Percentiles rank a stretch among this genome's conserved stretches.
Evolutionary conservation across 2,329 filamentous ascomycete genomes (phyloP).

Genomic region (Ophiostoma montium): DNA sequence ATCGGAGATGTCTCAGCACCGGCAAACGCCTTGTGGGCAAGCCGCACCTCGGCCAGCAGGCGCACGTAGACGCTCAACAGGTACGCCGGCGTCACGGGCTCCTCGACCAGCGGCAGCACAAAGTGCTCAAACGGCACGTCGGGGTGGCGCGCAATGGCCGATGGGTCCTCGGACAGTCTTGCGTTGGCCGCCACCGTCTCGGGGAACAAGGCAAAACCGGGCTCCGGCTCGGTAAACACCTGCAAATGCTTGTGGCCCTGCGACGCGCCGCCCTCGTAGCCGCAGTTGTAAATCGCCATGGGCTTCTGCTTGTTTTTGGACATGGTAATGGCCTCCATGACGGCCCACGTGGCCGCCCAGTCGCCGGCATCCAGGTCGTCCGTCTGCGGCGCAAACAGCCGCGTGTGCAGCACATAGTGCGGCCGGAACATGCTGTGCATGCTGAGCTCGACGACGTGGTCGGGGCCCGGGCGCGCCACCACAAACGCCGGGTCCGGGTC

Average conservation of each 20-base stretch:
- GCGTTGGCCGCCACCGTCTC: conserved; percentile 1
- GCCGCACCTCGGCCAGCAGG: conserved; percentile 10
- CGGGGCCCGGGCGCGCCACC: conserved; percentile 15
- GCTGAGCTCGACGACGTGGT: conserved; percentile 23
- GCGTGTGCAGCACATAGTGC: conserved; percentile 25
- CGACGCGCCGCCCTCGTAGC: conserved; percentile 26
- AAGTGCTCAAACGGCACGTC: conserved; percentile 14
- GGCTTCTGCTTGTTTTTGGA: no score
- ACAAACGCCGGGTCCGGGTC: conserved; percentile 20
- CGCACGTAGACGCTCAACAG: conserved; percentile 13
- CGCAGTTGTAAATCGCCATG: conserved; percentile 31
- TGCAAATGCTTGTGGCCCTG: conserved; percentile 32
- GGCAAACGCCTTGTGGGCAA: conserved; percentile 9
- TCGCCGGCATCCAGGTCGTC: conserved; percentile 24
- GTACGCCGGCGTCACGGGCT: conserved; percentile 1
- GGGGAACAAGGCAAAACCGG: conserved; percentile 15
- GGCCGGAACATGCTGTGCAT: conserved; percentile 23
- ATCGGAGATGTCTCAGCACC: not conserved
- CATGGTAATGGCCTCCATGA: conserved; percentile 18
- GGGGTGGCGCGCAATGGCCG: conserved; percentile 10
- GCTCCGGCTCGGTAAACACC: conserved; percentile 22
- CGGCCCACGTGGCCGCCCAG: conserved; percentile 23
- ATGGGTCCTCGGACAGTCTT: not conserved
- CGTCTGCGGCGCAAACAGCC: conserved; percentile 22
- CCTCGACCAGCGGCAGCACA: conserved; percentile 9